These are phyloP conservation scores for Asparagopsis taxiformis DNA, from an alignment of 31 red algal genomes.

Conservation along the genomic window DNA sequence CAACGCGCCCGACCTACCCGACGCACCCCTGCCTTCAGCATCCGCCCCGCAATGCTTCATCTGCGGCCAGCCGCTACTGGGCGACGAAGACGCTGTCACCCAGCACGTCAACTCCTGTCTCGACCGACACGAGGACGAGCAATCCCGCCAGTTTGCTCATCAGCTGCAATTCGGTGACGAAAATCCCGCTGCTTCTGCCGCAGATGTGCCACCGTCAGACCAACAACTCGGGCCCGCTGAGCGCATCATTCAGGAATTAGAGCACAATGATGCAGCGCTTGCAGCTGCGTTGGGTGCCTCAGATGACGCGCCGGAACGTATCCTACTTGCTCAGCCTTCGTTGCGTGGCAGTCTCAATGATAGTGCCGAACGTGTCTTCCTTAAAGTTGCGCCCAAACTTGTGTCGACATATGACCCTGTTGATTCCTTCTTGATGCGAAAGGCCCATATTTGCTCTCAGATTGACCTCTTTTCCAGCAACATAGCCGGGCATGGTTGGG, in stretches of 20 bases:
- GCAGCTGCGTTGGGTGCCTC: conserved; percentile 1
- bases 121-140: neutral
- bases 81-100: neutral
- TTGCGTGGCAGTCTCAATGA: conserved; percentile 29
- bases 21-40: too few relatives aligned
- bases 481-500: conserved; percentile 52
- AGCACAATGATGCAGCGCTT: conserved; percentile 14
- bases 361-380: conserved; percentile 29
- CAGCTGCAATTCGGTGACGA: neutral
- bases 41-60: conserved; percentile 6
- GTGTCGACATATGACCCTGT: conserved; percentile 15
- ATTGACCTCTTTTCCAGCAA: conserved; percentile 52
- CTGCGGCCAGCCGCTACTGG: neutral
- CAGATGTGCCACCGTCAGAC: neutral
- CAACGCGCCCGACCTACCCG: too few relatives aligned
- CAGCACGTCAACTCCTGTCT: conserved; percentile 9
- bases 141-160: neutral
- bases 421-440: neutral
- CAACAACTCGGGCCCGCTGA: neutral
- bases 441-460: conserved; percentile 19
- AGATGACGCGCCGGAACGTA: neutral
- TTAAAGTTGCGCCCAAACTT: conserved; percentile 15
- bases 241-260: conserved; percentile 10
- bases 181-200: neutral
- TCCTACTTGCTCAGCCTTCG: neutral